Conservation (phyloP, 164 flowering plant genomes). For the Chimonanthus praecox region DNA sequence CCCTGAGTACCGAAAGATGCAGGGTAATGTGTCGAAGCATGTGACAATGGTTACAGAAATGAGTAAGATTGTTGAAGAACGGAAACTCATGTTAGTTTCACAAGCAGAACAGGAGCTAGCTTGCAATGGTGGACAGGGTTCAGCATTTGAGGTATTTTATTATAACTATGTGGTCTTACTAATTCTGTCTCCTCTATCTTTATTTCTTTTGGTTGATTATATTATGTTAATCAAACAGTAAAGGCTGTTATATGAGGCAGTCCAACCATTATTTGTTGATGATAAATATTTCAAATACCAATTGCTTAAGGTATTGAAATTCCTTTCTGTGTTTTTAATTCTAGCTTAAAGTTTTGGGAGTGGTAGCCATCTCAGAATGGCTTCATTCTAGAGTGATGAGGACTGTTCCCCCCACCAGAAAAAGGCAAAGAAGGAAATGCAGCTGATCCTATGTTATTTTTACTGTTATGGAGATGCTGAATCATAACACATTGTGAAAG, state of each 20-base stretch:
- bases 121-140: constrained; percentile 93
- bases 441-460: no score
- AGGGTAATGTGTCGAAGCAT: constrained; percentile 96
- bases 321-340: no score
- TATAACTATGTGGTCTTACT: background rate
- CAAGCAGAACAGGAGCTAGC: constrained; percentile 97
- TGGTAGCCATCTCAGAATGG: no score
- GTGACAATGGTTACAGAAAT: constrained; percentile 92
- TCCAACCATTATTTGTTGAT: background rate
- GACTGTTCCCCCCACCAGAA: no score
- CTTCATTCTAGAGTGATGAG: no score
- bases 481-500: no score
- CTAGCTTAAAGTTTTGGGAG: no score
- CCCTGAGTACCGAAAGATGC: constrained; percentile 96
- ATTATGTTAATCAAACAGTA: background rate
- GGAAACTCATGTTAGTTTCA: constrained; percentile 91
- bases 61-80: constrained; percentile 92
- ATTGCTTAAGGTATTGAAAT: no score
- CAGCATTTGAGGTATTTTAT: constrained; percentile 83
- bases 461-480: no score
- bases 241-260: background rate
- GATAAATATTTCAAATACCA: no score
- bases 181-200: background rate
- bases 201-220: background rate
- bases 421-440: no score